Evolutionary conservation across 2,329 filamentous ascomycete genomes (phyloP).

Genomic region (Hirsutella thompsonii): DNA sequence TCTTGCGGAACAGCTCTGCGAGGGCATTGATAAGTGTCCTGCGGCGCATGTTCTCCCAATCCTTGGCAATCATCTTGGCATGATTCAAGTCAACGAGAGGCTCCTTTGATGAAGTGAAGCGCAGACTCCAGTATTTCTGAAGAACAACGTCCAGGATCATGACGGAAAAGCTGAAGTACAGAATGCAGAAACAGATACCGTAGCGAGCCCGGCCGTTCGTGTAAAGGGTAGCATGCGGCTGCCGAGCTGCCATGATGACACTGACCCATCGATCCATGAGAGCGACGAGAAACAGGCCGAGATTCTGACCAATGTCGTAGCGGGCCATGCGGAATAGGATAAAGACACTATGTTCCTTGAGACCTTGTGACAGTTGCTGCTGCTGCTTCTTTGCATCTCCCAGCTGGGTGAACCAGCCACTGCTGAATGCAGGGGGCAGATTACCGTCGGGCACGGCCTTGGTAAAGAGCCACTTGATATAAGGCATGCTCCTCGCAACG

Average conservation of each 20-base stretch:
- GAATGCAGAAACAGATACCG: slow-evolving; percentile 23
- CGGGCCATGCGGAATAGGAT: slow-evolving; percentile 21
- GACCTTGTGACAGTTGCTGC: slow-evolving; percentile 18
- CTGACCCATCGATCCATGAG: slow-evolving; percentile 25
- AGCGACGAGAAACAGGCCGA: slow-evolving; percentile 23
- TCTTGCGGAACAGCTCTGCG: slow-evolving; percentile 14
- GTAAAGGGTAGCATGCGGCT: slow-evolving; percentile 15
- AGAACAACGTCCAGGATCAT: slow-evolving; percentile 23
- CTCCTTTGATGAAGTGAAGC: slow-evolving; percentile 19
- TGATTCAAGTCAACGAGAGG: slow-evolving; percentile 16
- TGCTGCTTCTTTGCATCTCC: slow-evolving; percentile 20
- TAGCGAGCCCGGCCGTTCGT: slow-evolving; percentile 17
- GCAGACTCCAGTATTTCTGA: slow-evolving; percentile 21
- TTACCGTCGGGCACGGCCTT: slow-evolving; percentile 16
- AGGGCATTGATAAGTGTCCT: slow-evolving; percentile 10
- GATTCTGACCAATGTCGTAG: slow-evolving; percentile 22
- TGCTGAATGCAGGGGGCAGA: slow-evolving; percentile 16
- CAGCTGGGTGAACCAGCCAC: slow-evolving; percentile 22
- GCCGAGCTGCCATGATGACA: slow-evolving; percentile 18
- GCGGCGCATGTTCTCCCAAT: slow-evolving; percentile 8
- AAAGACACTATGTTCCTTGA: slow-evolving; percentile 25
- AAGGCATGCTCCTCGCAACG: slow-evolving; percentile 17
- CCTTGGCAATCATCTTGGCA: slow-evolving; percentile 9
- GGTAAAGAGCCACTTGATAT: slow-evolving; percentile 21
- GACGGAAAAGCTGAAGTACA: slow-evolving; percentile 25